phyloP scores from a whole-genome alignment of 345 rosid genomes.

The Psidium friedrichsthalianum region DNA sequence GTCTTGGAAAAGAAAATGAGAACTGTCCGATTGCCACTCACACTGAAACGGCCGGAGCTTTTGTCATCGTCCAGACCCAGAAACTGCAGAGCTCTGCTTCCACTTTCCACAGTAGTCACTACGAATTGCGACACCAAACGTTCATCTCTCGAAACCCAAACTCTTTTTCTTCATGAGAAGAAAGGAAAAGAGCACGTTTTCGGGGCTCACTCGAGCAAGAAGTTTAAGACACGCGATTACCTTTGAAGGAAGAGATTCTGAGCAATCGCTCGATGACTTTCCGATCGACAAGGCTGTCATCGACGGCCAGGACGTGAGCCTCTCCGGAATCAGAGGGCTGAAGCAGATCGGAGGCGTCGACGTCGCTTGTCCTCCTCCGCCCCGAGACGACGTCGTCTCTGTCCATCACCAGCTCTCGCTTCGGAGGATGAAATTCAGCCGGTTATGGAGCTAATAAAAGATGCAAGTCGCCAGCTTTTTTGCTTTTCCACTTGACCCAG shows the following conservation, averaged over 20 bases:
- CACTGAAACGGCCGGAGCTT: conserved; percentile 1
- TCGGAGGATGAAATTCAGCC: neutral
- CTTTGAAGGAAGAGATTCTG: conserved; percentile 9
- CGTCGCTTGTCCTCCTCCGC: neutral
- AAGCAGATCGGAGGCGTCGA: neutral
- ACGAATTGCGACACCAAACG: neutral
- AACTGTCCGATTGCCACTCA: neutral
- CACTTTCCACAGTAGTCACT: conserved; percentile 95
- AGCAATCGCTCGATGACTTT: conserved; percentile 21
- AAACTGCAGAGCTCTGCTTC: conserved; percentile 71
- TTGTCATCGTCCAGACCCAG: conserved; percentile 70
- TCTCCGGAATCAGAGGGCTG: neutral
- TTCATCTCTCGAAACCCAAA: neutral
- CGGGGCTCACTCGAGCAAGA: neutral
- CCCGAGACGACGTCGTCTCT: neutral
- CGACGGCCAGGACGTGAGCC: conserved; percentile 21
- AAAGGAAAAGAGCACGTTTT: neutral
- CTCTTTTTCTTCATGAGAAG: neutral
- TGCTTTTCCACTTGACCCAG: neutral
- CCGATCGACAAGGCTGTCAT: conserved; percentile 19
- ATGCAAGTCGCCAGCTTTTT: neutral
- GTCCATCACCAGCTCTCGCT: neutral
- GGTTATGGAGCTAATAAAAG: neutral
- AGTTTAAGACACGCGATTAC: neutral
- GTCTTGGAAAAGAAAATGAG: neutral